These are phyloP conservation scores for Termitomyces sp. DNA, from an alignment of 768 basidiomycete genomes.

Conservation along the genomic window DNA sequence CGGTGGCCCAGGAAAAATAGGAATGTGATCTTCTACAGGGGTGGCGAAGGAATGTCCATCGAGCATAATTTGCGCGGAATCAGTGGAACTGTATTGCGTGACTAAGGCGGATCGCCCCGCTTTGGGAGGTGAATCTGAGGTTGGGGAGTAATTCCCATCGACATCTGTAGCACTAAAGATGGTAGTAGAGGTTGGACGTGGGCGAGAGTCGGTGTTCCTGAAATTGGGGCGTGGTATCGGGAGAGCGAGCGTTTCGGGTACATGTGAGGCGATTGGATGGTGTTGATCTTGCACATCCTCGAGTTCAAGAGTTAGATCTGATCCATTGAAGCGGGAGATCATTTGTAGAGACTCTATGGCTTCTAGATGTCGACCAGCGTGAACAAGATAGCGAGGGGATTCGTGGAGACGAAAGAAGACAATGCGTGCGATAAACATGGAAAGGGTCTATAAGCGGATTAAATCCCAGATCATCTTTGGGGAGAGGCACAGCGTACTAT, in stretches of 20 bases:
- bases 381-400: slow-evolving; percentile 90
- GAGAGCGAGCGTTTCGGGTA: background rate
- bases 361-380: slow-evolving; percentile 80
- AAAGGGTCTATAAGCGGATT: slow-evolving; percentile 57
- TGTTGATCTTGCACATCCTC: slow-evolving; percentile 63
- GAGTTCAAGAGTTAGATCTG: slow-evolving; percentile 59
- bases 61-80: slow-evolving; percentile 24
- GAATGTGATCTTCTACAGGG: slow-evolving; percentile 18
- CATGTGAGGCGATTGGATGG: slow-evolving; percentile 13
- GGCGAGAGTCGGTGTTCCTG: slow-evolving; percentile 5
- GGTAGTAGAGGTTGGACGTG: slow-evolving; percentile 27
- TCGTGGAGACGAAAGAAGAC: slow-evolving; percentile 91
- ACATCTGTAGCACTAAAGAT: slow-evolving; percentile 30
- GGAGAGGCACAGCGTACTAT: slow-evolving; percentile 55
- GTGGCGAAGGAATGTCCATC: slow-evolving; percentile 27
- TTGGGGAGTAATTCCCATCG: slow-evolving; percentile 16
- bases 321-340: slow-evolving; percentile 86
- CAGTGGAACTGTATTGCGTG: slow-evolving; percentile 33
- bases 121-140: background rate
- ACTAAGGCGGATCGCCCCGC: slow-evolving; percentile 13
- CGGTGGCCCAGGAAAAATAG: slow-evolving; percentile 13
- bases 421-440: slow-evolving; percentile 86
- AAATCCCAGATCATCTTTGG: slow-evolving; percentile 1
- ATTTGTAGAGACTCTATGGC: slow-evolving; percentile 79
- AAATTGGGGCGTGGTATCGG: slow-evolving; percentile 3